Conservation (phyloP, 768 basidiomycete genomes). For the Sarcomyxa edulis region DNA sequence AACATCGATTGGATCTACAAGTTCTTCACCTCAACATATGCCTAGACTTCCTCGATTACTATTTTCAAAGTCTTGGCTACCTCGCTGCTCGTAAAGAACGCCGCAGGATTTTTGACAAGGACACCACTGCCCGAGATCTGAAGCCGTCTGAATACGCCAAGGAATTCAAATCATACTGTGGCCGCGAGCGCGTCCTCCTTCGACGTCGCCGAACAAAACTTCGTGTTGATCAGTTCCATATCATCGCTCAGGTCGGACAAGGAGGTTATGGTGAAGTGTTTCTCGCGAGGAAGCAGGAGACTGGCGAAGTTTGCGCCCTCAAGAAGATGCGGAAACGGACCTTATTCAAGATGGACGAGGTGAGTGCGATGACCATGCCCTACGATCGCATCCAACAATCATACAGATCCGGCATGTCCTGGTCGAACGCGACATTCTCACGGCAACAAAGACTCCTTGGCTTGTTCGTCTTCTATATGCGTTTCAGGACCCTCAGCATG, state of each 20-base stretch:
- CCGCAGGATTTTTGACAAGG: constrained; percentile 74
- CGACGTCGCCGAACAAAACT: constrained; percentile 90
- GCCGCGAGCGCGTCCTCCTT: constrained; percentile 89
- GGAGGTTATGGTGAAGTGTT: constrained; percentile 99
- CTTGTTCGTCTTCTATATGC: constrained; percentile 92
- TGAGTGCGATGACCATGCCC: constrained; percentile 20
- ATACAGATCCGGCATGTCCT: constrained; percentile 93
- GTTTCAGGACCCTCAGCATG: constrained; percentile 87
- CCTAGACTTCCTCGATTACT: constrained; percentile 94
- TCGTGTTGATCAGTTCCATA: constrained; percentile 92
- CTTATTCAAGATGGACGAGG: constrained; percentile 98
- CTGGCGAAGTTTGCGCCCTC: constrained; percentile 92
- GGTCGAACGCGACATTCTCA: constrained; percentile 95
- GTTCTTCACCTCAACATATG: not conserved
- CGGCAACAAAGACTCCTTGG: constrained; percentile 97
- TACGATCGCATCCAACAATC: constrained; percentile 4
- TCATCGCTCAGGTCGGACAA: constrained; percentile 98
- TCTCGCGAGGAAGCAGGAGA: constrained; percentile 90
- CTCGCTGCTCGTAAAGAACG: constrained; percentile 83
- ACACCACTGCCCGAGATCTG: constrained; percentile 68
- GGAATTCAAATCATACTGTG: constrained; percentile 91
- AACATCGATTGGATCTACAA: constrained; percentile 7
- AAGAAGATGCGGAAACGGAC: constrained; percentile 98
- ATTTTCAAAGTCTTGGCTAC: constrained; percentile 93
- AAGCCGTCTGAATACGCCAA: constrained; percentile 51